Base-by-base conservation (phyloP, 2,329 filamentous ascomycete species). In the Rugonectria rugulosa region DNA sequence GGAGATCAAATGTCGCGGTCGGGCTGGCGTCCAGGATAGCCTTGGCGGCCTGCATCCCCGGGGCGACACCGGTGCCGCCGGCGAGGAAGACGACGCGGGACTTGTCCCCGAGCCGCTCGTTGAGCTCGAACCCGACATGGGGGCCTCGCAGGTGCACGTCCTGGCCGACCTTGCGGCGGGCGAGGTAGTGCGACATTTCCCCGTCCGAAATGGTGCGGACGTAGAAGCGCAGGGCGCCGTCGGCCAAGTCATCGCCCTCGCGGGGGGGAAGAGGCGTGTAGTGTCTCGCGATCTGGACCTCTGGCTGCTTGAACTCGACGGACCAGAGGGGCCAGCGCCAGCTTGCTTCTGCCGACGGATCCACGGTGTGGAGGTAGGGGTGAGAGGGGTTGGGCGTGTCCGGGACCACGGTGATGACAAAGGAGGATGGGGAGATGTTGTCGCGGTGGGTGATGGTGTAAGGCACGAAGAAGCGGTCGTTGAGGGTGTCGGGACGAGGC, bases 281-380 rank as follows among this genome's bases (percentile, higher is more conserved):
- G 54, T 92, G 88, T 59, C 95, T 80, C 37, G 91, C 91, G 65
- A 99, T 96, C 75, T 97, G 93, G 53, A 98, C 77, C 72, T 97
- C 88, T 2, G 95, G 95, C 76, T 98, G 95, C 76, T 96, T 97
- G 69, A 97, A 87, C 77, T 97, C 90, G 27, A 98, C 88, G 60
- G 89, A 92, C 89, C 92, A 96, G 36, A 96, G 81, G 5, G 90
- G 89, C 52, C 84, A 61, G 10, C 61, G 63, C 74, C 75, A 75
- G 60, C 53, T 36, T 14, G 57, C 51, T 1, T 12, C 15, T 6
- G 5, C 11, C 9, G 15, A 21, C 9, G 45, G 7, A n/a, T 54
- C n/a, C 2, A 21, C 38, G 6, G 59, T 31, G 10, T 17, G 31
- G n/a, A 76, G 44, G 49, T 70, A 70, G 9, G 65, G 72, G 2